Evolutionary conservation across 306 rosid genomes (phyloP), one percentile per base, ranked within the genome.

Genomic region (Trichosanthes truncata): DNA sequence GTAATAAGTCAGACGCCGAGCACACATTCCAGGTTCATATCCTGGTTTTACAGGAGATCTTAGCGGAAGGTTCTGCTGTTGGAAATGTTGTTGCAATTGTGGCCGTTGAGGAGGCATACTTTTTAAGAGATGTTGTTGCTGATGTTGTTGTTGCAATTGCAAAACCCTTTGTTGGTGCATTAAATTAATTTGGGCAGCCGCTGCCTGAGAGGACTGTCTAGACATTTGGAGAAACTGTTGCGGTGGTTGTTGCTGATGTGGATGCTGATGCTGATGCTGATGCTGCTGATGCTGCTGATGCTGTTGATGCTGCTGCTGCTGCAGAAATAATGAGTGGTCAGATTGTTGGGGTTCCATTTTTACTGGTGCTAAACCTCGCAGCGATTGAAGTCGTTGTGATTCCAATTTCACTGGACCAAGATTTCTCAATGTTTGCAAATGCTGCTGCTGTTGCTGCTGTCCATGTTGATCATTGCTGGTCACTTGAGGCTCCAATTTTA

Each of bases 11-110:
- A 94, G 83, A 81, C 97, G 91, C 87, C 93, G 86, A 3, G 98
- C 98, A 87, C 98, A 94, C 96, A 88, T 91, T 80, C 98, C 98
- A 60, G 98, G 97, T 83, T 94, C 98, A 89, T 94, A 94, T 49
- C 48, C 87, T 17, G 96, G 89, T 78, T 94, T 94, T 10, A 57
- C 95, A 80, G 94, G 92, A 79, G 98, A 87, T 81, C 98, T 90
- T 83, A 84, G 80, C 5, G 97, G 86, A 81, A 89, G 81, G 82
- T 82, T 92, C 83, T 89, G 98, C 87, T 86, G 97, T 52, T 87
- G 97, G 81, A 90, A 91, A 77, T 90, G 98, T 62, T 92, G 98
- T 55, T 87, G 97, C 76, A 91, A 74, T 80, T 89, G 97, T 74
- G 95, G 46, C 53, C 97, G 86, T 79, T 91, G 98, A 82, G 88